These are phyloP conservation scores for Pseudopyricularia cyperi DNA, from an alignment of 2,329 filamentous ascomycete species.

Conservation along the genomic window DNA sequence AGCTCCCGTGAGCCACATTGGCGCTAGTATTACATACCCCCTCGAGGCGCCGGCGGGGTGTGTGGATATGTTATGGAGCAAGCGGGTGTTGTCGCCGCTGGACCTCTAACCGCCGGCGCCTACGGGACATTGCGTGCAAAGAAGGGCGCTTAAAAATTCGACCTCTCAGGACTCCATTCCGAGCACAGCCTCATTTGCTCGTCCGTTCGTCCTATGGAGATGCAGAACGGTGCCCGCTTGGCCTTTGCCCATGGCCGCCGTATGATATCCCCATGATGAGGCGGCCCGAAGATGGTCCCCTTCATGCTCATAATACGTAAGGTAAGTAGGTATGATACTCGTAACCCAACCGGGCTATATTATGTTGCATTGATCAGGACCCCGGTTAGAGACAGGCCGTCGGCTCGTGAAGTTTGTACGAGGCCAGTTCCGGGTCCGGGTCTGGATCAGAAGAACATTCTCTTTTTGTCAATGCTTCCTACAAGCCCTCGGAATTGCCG, in stretches of 20 bases:
- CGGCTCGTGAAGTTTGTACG: too few relatives aligned
- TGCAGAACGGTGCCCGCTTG: background rate
- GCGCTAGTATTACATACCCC: background rate
- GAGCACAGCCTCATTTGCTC: background rate
- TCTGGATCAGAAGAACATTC: too few relatives aligned
- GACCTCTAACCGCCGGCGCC: background rate
- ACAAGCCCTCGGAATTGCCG: too few relatives aligned
- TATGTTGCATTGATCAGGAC: too few relatives aligned
- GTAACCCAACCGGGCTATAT: too few relatives aligned
- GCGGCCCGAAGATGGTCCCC: background rate
- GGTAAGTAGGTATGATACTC: too few relatives aligned
- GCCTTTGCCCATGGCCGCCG: background rate
- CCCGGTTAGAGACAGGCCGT: too few relatives aligned
- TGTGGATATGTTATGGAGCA: too few relatives aligned
- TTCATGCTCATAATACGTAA: background rate
- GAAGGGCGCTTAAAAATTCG: background rate
- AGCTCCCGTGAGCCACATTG: background rate
- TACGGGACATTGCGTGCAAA: background rate
- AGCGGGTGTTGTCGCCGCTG: background rate
- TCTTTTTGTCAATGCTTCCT: too few relatives aligned
- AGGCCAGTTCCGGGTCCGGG: too few relatives aligned
- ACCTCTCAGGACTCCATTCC: background rate
- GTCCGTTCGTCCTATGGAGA: background rate
- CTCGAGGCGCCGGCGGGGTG: background rate
- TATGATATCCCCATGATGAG: background rate